Base-by-base conservation (phyloP, 1,284 basidiomycete genomes). In the Pascua guehoae region DNA sequence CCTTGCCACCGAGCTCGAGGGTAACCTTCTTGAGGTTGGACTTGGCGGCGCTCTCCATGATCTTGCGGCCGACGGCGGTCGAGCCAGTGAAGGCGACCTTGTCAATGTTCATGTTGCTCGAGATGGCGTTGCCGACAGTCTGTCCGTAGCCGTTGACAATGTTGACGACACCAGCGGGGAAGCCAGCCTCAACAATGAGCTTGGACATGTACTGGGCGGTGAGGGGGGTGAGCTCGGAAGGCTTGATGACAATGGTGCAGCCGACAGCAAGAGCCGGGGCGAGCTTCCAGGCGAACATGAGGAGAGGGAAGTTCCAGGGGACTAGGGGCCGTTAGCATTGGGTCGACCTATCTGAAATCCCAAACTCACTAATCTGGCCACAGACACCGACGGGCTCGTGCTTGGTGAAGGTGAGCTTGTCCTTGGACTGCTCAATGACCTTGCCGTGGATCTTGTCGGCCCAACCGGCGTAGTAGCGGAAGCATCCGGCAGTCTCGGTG, bases 351-450 rank as follows among this genome's bases (percentile, higher is more conserved):
- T 32, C 24, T 32, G 24, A 32, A 32, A 7, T 32, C 4, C 24
- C 7, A 4, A 7, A 32, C 24, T 32, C 24, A 32, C 24, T 90
- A 73, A 63, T 92, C 79, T 91, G 88, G 48, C 88, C 81, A 55
- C 76, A 80, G 58, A 97, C 92, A 66, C 94, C 95, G 67, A 96
- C 87, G 15, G 95, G 93, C 78, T 98, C 94, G 74, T 96, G 91
- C 37, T 86, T 83, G 15, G 89, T 89, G 79, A 90, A 93, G 5
- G 81, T 82, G 56, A 60, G 51, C 61, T 63, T 63, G 61, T 57
- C 61, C 46, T 49, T 83, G 61, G 81, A 79, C 45, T 86, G 77
- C 71, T 82, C 81, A 68, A 92, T 86, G 51, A 83, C 83, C 73
- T 90, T 84, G n/a, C 93, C 92, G 49, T 83, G 79, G 65, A 91